Conservation (phyloP, 306 rosid species). For the Casuarina glauca region DNA sequence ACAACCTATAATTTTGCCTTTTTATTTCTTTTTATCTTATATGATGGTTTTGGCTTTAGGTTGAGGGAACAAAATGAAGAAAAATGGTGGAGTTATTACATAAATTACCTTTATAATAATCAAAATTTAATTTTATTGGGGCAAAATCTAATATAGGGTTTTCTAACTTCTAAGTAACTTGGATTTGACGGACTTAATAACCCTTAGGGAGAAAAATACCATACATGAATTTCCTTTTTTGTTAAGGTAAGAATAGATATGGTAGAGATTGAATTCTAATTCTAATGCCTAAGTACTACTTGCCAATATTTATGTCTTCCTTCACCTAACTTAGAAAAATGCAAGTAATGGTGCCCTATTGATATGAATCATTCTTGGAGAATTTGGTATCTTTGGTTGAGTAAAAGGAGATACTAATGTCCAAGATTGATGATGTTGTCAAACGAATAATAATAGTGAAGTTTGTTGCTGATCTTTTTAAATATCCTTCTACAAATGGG, state of each 20-base stretch:
- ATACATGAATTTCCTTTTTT: conserved; percentile 55
- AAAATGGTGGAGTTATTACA: neutral
- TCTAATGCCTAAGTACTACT: conserved; percentile 11
- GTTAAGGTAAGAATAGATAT: conserved; percentile 89
- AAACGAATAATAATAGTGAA: conserved; percentile 85
- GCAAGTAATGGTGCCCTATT: conserved; percentile 80
- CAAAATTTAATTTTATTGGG: neutral
- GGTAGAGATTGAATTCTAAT: conserved; percentile 45
- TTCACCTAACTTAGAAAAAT: conserved; percentile 26
- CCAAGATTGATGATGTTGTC: conserved; percentile 83
- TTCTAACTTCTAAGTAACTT: conserved; percentile 85
- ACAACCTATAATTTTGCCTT: neutral
- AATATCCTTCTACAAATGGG: conserved; percentile 66
- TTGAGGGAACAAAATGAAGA: neutral
- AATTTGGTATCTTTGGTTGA: conserved; percentile 56
- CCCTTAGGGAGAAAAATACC: conserved; percentile 65
- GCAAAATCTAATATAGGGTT: conserved; percentile 56
- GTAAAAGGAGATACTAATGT: conserved; percentile 60
- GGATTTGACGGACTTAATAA: conserved; percentile 62
- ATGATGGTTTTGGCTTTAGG: neutral
- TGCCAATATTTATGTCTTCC: conserved; percentile 1
- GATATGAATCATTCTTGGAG: conserved; percentile 48
- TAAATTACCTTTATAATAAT: neutral
- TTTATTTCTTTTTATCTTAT: neutral
- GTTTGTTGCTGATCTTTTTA: conserved; percentile 76